Percentiles rank a stretch among this genome's conserved stretches.
phyloP scores from a whole-genome alignment of 2,329 filamentous ascomycete species.

The Diaporthe longicolla region DNA sequence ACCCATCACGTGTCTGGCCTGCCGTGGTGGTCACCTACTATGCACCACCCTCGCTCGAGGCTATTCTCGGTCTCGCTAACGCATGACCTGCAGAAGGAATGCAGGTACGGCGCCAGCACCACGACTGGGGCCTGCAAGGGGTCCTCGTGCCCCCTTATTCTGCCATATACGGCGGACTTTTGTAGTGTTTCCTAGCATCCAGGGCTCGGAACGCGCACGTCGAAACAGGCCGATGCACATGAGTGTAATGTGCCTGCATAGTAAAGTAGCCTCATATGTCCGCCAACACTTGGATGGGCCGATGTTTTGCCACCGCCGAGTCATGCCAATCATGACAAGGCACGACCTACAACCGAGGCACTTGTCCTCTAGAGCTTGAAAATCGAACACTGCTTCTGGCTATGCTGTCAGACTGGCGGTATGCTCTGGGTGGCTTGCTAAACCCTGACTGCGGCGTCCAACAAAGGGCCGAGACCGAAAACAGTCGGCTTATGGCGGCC shows the following conservation, averaged over 20 bases:
- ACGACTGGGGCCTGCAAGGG: background rate
- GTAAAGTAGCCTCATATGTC: conserved; percentile 10
- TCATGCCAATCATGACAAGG: background rate
- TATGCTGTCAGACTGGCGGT: conserved; percentile 26
- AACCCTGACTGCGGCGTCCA: conserved; percentile 21
- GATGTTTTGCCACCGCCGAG: conserved; percentile 16
- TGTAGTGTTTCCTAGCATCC: background rate
- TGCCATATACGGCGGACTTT: conserved; percentile 17
- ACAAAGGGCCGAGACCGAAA: conserved; percentile 17
- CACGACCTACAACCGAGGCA: conserved; percentile 7
- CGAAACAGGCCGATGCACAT: conserved; percentile 25
- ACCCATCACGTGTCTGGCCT: conserved; percentile 35
- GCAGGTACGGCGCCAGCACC: conserved; percentile 37
- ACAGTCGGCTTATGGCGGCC: conserved; percentile 21
- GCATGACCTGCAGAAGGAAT: conserved; percentile 35
- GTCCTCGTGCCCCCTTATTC: background rate
- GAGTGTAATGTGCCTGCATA: conserved; percentile 22
- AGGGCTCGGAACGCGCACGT: conserved; percentile 8
- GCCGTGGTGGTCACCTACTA: conserved; percentile 16
- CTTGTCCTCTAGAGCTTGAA: background rate
- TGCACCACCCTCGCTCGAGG: conserved; percentile 15
- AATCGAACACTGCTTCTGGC: background rate
- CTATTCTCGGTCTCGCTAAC: conserved; percentile 41
- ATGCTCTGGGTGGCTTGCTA: conserved; percentile 14
- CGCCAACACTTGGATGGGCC: background rate